Percentiles rank a stretch among this genome's conserved stretches.
Evolutionary conservation across 1,284 basidiomycete genomes (phyloP).

Genomic region (Sutorius eximius): DNA sequence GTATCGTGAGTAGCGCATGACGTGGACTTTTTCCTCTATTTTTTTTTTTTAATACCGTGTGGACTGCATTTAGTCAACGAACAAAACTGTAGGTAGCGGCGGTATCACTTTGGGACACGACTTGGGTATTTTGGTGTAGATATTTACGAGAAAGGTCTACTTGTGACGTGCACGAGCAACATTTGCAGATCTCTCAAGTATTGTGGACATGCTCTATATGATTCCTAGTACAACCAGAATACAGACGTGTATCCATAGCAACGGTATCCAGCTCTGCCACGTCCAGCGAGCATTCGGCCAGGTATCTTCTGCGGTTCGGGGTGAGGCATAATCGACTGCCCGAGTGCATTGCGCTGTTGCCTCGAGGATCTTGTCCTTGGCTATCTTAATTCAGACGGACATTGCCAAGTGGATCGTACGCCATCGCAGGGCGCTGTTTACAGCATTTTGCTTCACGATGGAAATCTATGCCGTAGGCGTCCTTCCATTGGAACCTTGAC

Average conservation of each 20-base stretch:
- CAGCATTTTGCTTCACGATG: constrained; percentile 16
- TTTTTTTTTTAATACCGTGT: background rate
- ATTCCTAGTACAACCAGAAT: constrained; percentile 3
- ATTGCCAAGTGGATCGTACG: constrained; percentile 3
- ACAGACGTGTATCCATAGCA: constrained; percentile 2
- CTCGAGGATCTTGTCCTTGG: constrained; percentile 18
- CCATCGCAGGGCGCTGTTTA: constrained; percentile 7
- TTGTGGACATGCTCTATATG: background rate
- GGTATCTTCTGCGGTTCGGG: constrained; percentile 13
- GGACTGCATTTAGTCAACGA: constrained; percentile 10
- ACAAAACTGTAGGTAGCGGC: background rate
- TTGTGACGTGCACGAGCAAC: background rate
- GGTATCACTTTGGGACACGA: constrained; percentile 5
- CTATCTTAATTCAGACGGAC: constrained; percentile 29
- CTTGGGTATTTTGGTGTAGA: background rate
- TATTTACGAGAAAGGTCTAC: background rate
- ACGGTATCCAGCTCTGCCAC: background rate
- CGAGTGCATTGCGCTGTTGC: background rate
- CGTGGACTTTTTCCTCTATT: constrained; percentile 2
- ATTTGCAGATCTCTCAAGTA: background rate
- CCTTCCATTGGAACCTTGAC: constrained; percentile 27
- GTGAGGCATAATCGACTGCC: background rate
- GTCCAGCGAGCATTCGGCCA: background rate
- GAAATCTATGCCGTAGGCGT: constrained; percentile 8
- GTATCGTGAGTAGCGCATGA: constrained; percentile 11